Base-by-base conservation (phyloP, 768 basidiomycete species). In the Cystobasidium tubakii region DNA sequence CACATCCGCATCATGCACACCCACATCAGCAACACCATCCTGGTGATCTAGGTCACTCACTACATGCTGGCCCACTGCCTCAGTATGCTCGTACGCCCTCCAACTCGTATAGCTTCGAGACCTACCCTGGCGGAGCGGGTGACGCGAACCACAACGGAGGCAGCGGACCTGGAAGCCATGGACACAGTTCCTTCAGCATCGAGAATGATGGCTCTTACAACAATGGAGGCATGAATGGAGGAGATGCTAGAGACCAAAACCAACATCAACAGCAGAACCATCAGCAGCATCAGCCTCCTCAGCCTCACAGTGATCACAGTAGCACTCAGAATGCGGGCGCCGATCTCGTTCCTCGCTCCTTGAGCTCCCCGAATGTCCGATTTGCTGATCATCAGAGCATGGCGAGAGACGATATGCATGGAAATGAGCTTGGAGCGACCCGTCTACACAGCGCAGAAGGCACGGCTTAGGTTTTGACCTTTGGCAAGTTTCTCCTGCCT, bases 41-140 rank as follows among this genome's bases (percentile, higher is more conserved):
- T 15, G 23, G 27, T 21, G 27, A 65, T 13, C 63, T 9, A 65
- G 27, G 9, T 19, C 63, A 62, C 15, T 19, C 25, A 31, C 50
- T 15, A 2, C n/a, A 67, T n/a, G 2, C 15, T 29, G 42, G 17
- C 13, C 10, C 21, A 19, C 44, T 10, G 21, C 2, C 12, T 9
- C 63, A 65, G 42, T 34, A 34, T 21, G 29, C 66, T 10, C 46
- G 31, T 31, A 46, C 66, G 6, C 63, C 42, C 31, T 67, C 66
- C 10, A 43, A 67, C 31, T 7, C 66, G 23, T 67, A 67, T 36
- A 67, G 66, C 29, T 50, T 67, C 66, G 44, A 67, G 4, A 31
- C 66, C 23, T 67, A 67, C 31, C 34, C 66, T 17, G 50, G 46
- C 23, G 44, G 23, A 50, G 9, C 27, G 12, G 44, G 33, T 39